Conservation (phyloP, 2,329 filamentous ascomycete species). For the Apiospora rasikravindrae region DNA sequence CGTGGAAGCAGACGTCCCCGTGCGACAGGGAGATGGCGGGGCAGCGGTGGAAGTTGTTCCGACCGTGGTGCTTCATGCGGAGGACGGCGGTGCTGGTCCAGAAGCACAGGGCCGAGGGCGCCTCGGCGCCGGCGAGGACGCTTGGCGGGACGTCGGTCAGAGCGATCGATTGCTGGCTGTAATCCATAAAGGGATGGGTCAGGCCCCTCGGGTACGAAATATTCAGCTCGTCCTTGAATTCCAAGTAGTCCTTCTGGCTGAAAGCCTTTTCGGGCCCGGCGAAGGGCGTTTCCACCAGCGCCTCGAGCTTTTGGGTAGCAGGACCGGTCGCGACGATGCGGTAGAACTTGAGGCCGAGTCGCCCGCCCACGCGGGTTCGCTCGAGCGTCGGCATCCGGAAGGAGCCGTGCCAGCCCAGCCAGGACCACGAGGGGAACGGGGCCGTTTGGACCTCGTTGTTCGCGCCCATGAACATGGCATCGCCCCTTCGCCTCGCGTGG, state of each 20-base stretch:
- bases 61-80: not conserved
- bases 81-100: constrained; percentile 18
- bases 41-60: not conserved
- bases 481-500: constrained; percentile 4
- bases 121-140: not conserved
- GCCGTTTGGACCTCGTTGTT: not conserved
- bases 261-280: too few relatives aligned
- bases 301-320: not conserved
- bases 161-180: too few relatives aligned
- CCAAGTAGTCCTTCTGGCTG: too few relatives aligned
- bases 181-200: too few relatives aligned
- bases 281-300: not conserved
- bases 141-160: not conserved
- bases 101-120: constrained; percentile 14
- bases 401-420: constrained; percentile 15
- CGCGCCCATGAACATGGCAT: constrained; percentile 2
- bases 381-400: not conserved
- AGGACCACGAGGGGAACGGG: constrained; percentile 19
- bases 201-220: too few relatives aligned
- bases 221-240: too few relatives aligned
- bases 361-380: not conserved
- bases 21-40: not conserved
- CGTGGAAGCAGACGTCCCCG: not conserved
- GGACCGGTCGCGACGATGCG: not conserved
- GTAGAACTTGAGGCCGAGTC: constrained; percentile 15